phyloP scores from a whole-genome alignment of 306 rosid genomes.

The Rosa persica region DNA sequence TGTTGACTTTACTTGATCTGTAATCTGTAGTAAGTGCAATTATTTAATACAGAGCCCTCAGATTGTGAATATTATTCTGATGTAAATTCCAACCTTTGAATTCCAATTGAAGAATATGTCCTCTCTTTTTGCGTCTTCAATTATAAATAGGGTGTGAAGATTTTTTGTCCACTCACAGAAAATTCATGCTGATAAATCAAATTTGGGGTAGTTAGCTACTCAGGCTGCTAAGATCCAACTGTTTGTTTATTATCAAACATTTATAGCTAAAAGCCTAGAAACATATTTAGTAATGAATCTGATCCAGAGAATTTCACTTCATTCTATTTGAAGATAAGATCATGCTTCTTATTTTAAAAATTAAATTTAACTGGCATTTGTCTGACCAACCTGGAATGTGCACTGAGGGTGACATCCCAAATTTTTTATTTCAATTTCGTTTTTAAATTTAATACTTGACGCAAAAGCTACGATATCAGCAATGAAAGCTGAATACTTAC shows the following conservation, averaged over 20 bases:
- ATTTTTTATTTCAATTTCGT: too few species aligned
- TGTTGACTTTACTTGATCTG: not conserved
- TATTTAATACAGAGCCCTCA: not conserved
- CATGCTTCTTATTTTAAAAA: not conserved
- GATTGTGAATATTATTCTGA: not conserved
- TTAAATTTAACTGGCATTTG: not conserved
- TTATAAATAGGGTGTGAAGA: not conserved
- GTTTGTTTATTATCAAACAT: not conserved
- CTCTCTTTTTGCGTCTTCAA: not conserved
- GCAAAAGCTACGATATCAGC: not conserved
- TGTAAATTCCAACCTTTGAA: not conserved
- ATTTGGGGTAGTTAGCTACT: not conserved
- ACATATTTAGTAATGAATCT: not conserved
- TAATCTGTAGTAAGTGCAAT: not conserved
- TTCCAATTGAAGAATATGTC: not conserved
- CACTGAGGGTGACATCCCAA: not conserved
- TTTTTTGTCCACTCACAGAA: too few species aligned
- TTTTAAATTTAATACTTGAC: too few species aligned
- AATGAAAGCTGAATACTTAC: not conserved
- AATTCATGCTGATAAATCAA: too few species aligned
- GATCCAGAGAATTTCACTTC: not conserved
- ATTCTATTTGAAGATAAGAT: not conserved
- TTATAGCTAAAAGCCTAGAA: not conserved
- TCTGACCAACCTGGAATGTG: not conserved
- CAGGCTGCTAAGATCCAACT: not conserved